Evolutionary conservation across 352 stramenopile species (phyloP).

Genomic region (Phytophthora sojae): DNA sequence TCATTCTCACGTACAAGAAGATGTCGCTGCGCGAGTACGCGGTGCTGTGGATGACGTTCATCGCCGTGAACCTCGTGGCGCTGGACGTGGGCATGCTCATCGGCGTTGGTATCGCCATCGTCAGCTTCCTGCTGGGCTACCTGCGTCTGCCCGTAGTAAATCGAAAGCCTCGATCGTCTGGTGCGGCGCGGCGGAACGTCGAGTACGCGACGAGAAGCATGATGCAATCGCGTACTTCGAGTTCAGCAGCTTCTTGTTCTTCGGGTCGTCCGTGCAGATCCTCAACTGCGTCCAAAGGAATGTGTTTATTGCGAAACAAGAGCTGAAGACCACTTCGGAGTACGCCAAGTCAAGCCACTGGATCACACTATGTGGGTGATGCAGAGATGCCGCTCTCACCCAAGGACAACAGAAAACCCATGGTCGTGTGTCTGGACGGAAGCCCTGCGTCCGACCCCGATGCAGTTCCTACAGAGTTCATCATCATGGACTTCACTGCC

Average conservation of each 20-base stretch:
- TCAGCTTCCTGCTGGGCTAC: conserved; percentile 85
- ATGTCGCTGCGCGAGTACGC: conserved; percentile 91
- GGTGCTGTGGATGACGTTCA: conserved; percentile 93
- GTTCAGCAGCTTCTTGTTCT: conserved; percentile 85
- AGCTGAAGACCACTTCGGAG: no score
- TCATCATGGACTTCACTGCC: no score
- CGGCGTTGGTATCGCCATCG: conserved; percentile 88
- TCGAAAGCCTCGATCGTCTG: conserved; percentile 52
- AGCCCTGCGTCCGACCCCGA: no score
- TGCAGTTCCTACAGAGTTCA: no score
- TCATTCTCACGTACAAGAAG: conserved; percentile 84
- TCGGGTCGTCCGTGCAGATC: conserved; percentile 82
- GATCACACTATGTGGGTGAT: no score
- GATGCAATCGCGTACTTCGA: conserved; percentile 79
- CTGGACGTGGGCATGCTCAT: conserved; percentile 95
- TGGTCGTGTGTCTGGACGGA: no score
- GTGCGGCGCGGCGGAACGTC: conserved; percentile 52
- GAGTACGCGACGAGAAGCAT: conserved; percentile 55
- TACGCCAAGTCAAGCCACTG: no score
- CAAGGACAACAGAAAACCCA: no score
- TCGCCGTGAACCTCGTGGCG: conserved; percentile 90
- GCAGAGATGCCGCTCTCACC: no score
- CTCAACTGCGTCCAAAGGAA: conserved; percentile 77
- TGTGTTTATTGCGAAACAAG: no score
- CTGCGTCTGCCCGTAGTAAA: conserved; percentile 66